Percentiles rank a stretch among this genome's conserved stretches.
Evolutionary conservation across 2,329 filamentous ascomycete genomes (phyloP).

Genomic region (Proliferodiscus dingleyae): DNA sequence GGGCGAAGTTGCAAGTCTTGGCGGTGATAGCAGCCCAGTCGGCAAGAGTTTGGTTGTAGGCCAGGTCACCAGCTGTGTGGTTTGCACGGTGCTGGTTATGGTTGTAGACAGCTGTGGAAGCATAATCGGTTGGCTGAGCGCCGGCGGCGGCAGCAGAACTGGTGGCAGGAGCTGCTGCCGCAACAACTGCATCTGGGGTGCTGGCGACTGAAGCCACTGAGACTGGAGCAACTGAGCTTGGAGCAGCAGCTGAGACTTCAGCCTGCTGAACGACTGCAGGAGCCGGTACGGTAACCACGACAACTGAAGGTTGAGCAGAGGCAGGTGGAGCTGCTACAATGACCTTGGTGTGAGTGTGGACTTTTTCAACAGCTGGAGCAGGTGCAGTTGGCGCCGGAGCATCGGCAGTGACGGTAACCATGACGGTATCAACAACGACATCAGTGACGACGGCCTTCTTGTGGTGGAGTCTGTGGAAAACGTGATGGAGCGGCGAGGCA

Average conservation of each 20-base stretch:
- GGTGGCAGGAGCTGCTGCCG: constrained; percentile 1
- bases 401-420: constrained; percentile 35
- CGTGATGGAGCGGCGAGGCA: constrained; percentile 32
- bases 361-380: not conserved
- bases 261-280: no score
- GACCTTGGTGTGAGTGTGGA: no score
- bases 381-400: constrained; percentile 6
- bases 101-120: constrained; percentile 32
- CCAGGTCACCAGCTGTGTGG: constrained; percentile 63
- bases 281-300: no score
- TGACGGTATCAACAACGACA: constrained; percentile 32
- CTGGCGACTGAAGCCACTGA: constrained; percentile 12
- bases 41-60: constrained; percentile 62
- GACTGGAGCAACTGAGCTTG: constrained; percentile 11
- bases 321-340: no score
- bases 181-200: not conserved
- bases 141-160: constrained; percentile 16
- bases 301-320: no score
- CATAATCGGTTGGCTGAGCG: constrained; percentile 17
- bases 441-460: constrained; percentile 25
- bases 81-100: constrained; percentile 87
- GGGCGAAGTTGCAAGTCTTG: constrained; percentile 63
- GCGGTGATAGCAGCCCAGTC: constrained; percentile 61
- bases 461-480: constrained; percentile 25
- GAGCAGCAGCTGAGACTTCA: not conserved